Evolutionary conservation across 164 flowering plant genomes (phyloP).

Genomic region (Cinnamomum micranthum): DNA sequence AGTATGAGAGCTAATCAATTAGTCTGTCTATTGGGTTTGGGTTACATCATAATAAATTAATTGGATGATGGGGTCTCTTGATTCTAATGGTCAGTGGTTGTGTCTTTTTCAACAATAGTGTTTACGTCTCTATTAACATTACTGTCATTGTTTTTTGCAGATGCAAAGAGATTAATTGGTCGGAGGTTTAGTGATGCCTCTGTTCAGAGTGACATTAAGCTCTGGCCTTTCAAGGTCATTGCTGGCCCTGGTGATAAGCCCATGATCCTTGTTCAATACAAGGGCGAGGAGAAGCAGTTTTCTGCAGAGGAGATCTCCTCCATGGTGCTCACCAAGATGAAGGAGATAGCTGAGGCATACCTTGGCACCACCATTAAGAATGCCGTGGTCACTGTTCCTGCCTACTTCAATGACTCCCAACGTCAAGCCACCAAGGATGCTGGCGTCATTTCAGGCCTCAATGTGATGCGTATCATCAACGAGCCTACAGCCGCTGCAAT

Average conservation of each 20-base stretch:
- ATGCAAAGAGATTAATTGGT: conserved; percentile 50
- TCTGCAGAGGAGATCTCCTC: conserved; percentile 38
- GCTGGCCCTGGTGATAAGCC: conserved; percentile 36
- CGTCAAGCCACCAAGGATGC: conserved; percentile 47
- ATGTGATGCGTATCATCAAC: conserved; percentile 37
- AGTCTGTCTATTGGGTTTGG: too few species aligned
- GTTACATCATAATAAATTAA: too few species aligned
- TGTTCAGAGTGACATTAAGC: conserved; percentile 39
- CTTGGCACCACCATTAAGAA: conserved; percentile 34
- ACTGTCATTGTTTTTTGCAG: conserved; percentile 12
- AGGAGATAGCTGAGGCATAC: conserved; percentile 44
- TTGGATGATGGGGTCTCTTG: too few species aligned
- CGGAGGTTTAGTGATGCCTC: conserved; percentile 33
- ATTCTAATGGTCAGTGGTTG: too few species aligned
- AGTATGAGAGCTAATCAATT: too few species aligned
- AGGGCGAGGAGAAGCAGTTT: conserved; percentile 29
- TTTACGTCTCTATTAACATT: too few species aligned
- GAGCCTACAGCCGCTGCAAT: conserved; percentile 56
- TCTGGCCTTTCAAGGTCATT: conserved; percentile 38
- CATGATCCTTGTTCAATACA: conserved; percentile 29
- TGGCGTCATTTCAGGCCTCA: conserved; percentile 38
- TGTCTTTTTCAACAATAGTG: too few species aligned
- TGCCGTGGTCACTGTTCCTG: conserved; percentile 37
- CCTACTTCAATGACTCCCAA: conserved; percentile 37
- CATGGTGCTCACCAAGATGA: conserved; percentile 41